These are phyloP conservation scores for Penicillium italicum DNA, from an alignment of 2,329 filamentous ascomycete genomes.

Conservation along the genomic window DNA sequence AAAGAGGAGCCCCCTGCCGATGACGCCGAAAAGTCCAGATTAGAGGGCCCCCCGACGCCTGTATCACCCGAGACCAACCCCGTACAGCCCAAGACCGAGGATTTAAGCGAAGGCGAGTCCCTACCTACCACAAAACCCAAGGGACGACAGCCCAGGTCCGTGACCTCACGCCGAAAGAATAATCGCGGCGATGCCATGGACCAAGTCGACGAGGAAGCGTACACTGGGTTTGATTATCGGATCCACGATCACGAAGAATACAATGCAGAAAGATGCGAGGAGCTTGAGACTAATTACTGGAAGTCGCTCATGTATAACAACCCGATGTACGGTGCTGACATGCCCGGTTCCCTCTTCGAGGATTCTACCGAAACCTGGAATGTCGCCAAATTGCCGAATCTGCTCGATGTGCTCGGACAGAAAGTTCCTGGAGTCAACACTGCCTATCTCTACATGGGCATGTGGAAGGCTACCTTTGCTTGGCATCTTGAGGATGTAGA, in stretches of 20 bases:
- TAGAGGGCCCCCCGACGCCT: slow-evolving; percentile 52
- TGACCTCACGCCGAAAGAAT: slow-evolving; percentile 82
- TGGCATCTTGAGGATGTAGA: slow-evolving; percentile 99
- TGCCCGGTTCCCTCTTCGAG: slow-evolving; percentile 91
- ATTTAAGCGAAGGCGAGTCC: slow-evolving; percentile 44
- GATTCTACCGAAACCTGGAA: slow-evolving; percentile 86
- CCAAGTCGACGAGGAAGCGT: slow-evolving; percentile 82
- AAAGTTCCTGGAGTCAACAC: slow-evolving; percentile 98
- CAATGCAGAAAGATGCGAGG: slow-evolving; percentile 85
- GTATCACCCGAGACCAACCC: slow-evolving; percentile 54
- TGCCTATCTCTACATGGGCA: slow-evolving; percentile 93
- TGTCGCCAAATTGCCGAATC: slow-evolving; percentile 86
- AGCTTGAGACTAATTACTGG: slow-evolving; percentile 94
- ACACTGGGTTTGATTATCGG: slow-evolving; percentile 85
- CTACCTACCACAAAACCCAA: slow-evolving; percentile 44
- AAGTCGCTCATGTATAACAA: slow-evolving; percentile 93
- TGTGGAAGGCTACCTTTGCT: slow-evolving; percentile 99
- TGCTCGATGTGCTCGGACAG: slow-evolving; percentile 88
- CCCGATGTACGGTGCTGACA: slow-evolving; percentile 92
- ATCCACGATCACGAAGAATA: slow-evolving; percentile 82
- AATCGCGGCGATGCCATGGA: slow-evolving; percentile 74
- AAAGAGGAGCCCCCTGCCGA: slow-evolving; percentile 38
- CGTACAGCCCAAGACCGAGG: slow-evolving; percentile 55
- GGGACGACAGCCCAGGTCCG: slow-evolving; percentile 64
- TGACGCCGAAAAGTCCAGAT: slow-evolving; percentile 40